phyloP scores from a whole-genome alignment of 2,329 filamentous ascomycete species.

The Botryosphaeria agaves region DNA sequence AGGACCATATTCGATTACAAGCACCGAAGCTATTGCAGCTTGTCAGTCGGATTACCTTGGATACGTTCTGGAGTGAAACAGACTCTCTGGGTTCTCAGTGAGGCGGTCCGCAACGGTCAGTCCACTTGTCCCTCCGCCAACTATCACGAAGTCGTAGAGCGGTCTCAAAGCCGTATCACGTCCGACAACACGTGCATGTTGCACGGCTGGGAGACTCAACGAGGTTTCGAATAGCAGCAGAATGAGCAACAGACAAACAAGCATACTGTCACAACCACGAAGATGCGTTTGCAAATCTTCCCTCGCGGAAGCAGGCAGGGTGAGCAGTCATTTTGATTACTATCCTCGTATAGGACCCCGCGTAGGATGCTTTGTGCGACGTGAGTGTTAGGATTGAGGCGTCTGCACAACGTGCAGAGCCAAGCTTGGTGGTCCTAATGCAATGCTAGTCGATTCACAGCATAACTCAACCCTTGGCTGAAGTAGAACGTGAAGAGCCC shows the following conservation, averaged over 20 bases:
- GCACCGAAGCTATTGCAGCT: background rate
- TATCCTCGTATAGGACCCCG: background rate
- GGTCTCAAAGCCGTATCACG: background rate
- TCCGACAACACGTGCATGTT: background rate
- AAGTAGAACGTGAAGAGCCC: too few species aligned
- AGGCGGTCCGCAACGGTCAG: conserved; percentile 13
- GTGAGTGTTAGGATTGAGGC: background rate
- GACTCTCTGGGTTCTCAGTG: conserved; percentile 9
- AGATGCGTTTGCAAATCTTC: background rate
- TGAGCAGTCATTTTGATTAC: background rate
- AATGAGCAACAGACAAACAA: background rate
- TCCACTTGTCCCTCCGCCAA: conserved; percentile 13
- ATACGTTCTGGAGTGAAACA: background rate
- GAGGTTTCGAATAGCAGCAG: background rate
- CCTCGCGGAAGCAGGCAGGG: background rate
- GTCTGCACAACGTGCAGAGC: background rate
- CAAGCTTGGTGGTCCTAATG: too few species aligned
- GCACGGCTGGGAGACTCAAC: background rate
- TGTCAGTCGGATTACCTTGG: background rate
- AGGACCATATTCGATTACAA: background rate
- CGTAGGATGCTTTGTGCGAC: background rate
- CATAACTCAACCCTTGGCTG: too few species aligned
- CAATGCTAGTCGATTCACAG: too few species aligned
- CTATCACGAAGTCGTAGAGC: conserved; percentile 11
- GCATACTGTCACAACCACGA: background rate